Base-by-base conservation (phyloP, 768 basidiomycete species). In the Trametes sanguinea region DNA sequence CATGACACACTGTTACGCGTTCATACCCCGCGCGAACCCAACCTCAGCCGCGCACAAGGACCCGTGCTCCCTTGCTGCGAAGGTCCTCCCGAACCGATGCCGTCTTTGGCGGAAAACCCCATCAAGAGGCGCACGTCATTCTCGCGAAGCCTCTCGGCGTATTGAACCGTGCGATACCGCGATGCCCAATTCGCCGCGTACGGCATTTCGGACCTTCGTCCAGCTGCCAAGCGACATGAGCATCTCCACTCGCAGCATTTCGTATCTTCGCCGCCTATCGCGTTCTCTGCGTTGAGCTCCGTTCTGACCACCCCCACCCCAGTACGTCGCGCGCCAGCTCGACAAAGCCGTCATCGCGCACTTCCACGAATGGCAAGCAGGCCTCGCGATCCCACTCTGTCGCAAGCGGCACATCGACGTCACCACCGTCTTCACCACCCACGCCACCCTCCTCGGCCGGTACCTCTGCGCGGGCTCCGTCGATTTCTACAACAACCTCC, bases 341-440 rank as follows among this genome's bases (percentile, higher is more conserved):
- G 79, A 83, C 55, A 92, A 87, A 5, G 94, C 95, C 16, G 92
- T 98, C 68, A 83, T 98, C 60, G 95, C 95, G 66, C 97, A 99
- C 76, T 97, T 99, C 80, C 97, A 99, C 75, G 97, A 99, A 76
- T 99, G 97, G 97, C 97, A 98, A 74, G 96, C 95, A 8, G 95
- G 96, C 47, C 86, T 97, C 48, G 94, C 95, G 29, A 97, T 98
- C 58, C 89, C 94, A 7, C 83, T 98, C 13, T 96, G 94, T 76
- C 83, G 97, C 66, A 98, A 97, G 77, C 85, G 97, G 54, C 95
- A 97, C 73, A 89, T 99, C 72, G 97, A 99, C 76, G 89, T 99
- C 66, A 98, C 96, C 46, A 98, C 97, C 73, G 90, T 98, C 69
- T 98, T 98, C 77, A 98, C 96, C 17, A 98, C 96, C 35, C 96